Evolutionary conservation across 2,329 filamentous ascomycete species (phyloP).

Genomic region (Ophiostoma piceae): DNA sequence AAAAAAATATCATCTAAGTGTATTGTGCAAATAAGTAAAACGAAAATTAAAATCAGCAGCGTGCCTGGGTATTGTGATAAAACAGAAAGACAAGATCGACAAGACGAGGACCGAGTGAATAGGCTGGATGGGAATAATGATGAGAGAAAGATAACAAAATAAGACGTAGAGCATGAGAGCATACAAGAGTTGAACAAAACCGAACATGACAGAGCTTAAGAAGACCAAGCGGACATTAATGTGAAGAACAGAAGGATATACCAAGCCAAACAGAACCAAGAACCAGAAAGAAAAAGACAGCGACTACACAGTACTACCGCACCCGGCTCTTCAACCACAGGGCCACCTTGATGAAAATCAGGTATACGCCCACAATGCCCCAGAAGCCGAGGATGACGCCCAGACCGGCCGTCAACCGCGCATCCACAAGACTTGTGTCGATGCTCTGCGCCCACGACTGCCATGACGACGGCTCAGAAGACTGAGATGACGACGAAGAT

Average conservation of each 20-base stretch:
- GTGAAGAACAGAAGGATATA: background rate
- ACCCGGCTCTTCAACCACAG: constrained; percentile 29
- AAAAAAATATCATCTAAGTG: background rate
- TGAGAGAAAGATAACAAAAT: background rate
- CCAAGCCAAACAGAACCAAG: background rate
- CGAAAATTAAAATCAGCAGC: background rate
- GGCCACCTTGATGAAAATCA: constrained; percentile 43
- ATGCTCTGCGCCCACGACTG: constrained; percentile 40
- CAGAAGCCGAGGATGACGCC: constrained; percentile 46
- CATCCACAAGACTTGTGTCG: constrained; percentile 41
- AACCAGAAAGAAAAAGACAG: background rate
- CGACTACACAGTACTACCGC: constrained; percentile 15
- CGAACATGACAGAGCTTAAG: background rate
- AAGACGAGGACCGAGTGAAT: background rate
- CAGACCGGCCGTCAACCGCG: constrained; percentile 42
- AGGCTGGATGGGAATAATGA: background rate
- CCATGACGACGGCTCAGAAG: constrained; percentile 36
- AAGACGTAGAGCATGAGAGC: constrained; percentile 1
- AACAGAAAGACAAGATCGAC: background rate
- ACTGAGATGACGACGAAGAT: constrained; percentile 41
- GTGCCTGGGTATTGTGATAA: background rate
- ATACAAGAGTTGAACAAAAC: background rate
- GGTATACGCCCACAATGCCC: constrained; percentile 46
- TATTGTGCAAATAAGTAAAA: background rate
- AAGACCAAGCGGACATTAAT: background rate